Evolutionary conservation across 257 asterid genomes (phyloP), one percentile per base, ranked within the genome.

Genomic region (Knoxia roxburghii): DNA sequence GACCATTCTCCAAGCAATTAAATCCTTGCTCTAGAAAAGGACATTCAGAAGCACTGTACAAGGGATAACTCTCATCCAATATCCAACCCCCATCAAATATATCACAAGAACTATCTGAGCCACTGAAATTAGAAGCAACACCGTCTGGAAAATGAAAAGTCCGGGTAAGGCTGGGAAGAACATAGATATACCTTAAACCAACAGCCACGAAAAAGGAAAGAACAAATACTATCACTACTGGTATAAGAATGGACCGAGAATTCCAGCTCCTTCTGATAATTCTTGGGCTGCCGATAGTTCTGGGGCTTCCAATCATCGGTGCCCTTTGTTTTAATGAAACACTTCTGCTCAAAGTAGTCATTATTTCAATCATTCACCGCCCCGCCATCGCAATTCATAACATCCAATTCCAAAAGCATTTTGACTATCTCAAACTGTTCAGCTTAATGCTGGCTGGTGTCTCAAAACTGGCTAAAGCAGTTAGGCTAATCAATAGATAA

Each of bases 21-120:
- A 90, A 90, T 21, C 95, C 89, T 76, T 78, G 77, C 79, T 90
- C 97, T 37, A 88, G 80, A 57, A 85, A 87, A 62, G 91, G 95
- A 69, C 97, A 90, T 41, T 85, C 85, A 6, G 93, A 83, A 39
- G 88, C 95, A 82, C 86, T 82, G 70, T 90, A 88, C 81, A 81
- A 72, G 1, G 96, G 95, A 65, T 80, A 82, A 56, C 72, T 61
- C 48, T 83, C 62, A 68, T 88, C 91, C 50, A 73, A 12, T 37
- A 83, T 81, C 97, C 96, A 88, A 48, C 76, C 65, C 37, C 95
- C 96, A 74, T 90, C 84, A 70, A 78, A 86, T 12, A 88, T 64
- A 76, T 88, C 82, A 69, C 97, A 90, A 26, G 37, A 70, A 51
- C 68, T 62, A 33, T 52, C 64, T 0, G 82, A 68, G 35, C 57